Base-by-base conservation (phyloP, 73 alveolate genomes). In the Tetrahymena borealis region DNA sequence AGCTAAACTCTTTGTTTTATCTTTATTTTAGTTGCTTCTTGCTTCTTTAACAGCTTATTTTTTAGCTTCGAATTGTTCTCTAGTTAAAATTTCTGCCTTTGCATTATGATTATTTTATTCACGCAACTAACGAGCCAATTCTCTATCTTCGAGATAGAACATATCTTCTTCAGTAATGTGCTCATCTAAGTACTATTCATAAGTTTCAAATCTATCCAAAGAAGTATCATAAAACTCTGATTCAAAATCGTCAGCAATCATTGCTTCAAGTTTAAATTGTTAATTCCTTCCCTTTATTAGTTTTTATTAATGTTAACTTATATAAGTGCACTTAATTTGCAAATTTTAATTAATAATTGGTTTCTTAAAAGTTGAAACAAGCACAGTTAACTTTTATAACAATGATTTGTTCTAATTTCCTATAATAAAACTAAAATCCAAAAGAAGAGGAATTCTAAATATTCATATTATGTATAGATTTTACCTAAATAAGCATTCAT, bases 81-180 rank as follows among this genome's bases (percentile, higher is more conserved):
- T 96, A 15, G 99, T 95, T 90, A 98, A 95, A 79, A 98, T 98
- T 94, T 98, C 99, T 32, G 99, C 99, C 92, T 98, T 98, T 20
- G 99, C 97, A 79, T 60, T 60, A 6, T 97, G 99, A 96, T 97
- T 94, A 11, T 99, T 99, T n/a, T 98, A 94, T 93, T 97, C 99
- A 39, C 97, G 98, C 90, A 98, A 94, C 94, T 97, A 97, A 42
- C 99, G 94, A n/a, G 99, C 99, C 92, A 98, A 96, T 95, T 98
- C 99, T 32, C 95, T 98, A 91, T 98, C 99, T 92, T 98, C 99
- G 28, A 98, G 95, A 94, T 98, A 98, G 96, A 97, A 98, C 79
- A 96, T 90, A 95, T 98, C 99, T 90, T 94, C 95, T 11, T 95
- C 97, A 16, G 98, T 94, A 96, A 98, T 98, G 91, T 97, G 99